Conservation (phyloP, 2,329 filamentous ascomycete species). For the Xylariaceae sp. region DNA sequence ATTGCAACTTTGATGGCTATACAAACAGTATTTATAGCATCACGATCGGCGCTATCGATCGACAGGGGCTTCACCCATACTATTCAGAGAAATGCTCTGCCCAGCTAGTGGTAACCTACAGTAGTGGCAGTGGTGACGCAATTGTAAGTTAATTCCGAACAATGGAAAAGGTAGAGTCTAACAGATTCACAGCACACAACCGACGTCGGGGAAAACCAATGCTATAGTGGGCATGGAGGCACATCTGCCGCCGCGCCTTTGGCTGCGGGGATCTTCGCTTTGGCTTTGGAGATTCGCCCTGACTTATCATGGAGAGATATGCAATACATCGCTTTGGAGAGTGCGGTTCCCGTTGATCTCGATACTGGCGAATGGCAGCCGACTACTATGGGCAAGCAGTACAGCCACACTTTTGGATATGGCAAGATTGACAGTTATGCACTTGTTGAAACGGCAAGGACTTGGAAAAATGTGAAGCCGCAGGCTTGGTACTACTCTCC, state of each 20-base stretch:
- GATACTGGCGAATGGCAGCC: constrained; percentile 79
- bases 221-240: constrained; percentile 84
- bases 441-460: constrained; percentile 84
- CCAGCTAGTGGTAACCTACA: constrained; percentile 94
- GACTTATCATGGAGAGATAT: constrained; percentile 93
- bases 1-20: constrained; percentile 99
- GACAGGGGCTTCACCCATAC: constrained; percentile 86
- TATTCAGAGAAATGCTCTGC: constrained; percentile 98
- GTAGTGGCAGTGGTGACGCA: constrained; percentile 84
- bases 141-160: constrained; percentile 63
- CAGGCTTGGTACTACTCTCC: constrained; percentile 95
- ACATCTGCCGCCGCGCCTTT: constrained; percentile 95
- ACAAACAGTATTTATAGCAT: constrained; percentile 99
- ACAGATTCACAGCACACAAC: constrained; percentile 74
- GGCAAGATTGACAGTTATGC: constrained; percentile 91
- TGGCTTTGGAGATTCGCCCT: constrained; percentile 83
- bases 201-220: constrained; percentile 84
- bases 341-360: constrained; percentile 79
- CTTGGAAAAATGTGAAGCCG: constrained; percentile 87
- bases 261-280: constrained; percentile 88
- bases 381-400: constrained; percentile 82
- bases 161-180: neutral
- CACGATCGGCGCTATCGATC: constrained; percentile 91
- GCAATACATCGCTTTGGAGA: constrained; percentile 88
- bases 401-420: constrained; percentile 94